Conservation (phyloP, 306 rosid genomes). For the Rosa chinensis region DNA sequence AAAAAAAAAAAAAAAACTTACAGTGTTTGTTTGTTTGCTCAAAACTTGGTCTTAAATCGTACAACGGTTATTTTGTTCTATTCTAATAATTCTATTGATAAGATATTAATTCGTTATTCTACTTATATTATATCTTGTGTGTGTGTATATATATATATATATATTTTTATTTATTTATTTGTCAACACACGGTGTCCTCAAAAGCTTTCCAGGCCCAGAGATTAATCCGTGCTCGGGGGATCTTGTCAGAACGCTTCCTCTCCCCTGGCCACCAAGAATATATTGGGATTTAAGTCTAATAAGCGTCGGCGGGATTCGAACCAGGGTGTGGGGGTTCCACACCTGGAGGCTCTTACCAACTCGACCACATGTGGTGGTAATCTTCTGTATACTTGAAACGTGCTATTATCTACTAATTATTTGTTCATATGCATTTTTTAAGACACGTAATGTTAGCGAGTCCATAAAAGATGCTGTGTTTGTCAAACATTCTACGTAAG, state of each 20-base stretch:
- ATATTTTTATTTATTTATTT: too few species aligned
- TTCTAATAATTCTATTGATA: not conserved
- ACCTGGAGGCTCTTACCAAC: too few species aligned
- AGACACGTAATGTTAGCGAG: not conserved
- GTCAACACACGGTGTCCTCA: too few species aligned
- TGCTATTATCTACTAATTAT: fast-evolving
- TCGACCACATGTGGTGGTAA: too few species aligned
- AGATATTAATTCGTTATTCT: not conserved
- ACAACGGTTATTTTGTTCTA: not conserved
- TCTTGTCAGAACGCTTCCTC: too few species aligned
- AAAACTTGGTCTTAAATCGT: not conserved
- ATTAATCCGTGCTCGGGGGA: too few species aligned
- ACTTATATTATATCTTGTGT: not conserved
- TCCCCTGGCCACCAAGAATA: too few species aligned
- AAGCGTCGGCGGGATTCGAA: too few species aligned
- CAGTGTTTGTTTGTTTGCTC: not conserved
- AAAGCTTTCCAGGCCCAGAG: too few species aligned
- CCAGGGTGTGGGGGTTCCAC: too few species aligned
- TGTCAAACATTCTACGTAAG: not conserved
- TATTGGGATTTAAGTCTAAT: too few species aligned
- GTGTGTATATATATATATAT: too few species aligned
- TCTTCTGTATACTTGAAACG: not conserved
- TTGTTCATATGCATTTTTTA: not conserved
- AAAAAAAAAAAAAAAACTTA: not conserved
- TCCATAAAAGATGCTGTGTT: not conserved